Conservation (phyloP, 306 rosid species). For the Ormosia semicastrata region DNA sequence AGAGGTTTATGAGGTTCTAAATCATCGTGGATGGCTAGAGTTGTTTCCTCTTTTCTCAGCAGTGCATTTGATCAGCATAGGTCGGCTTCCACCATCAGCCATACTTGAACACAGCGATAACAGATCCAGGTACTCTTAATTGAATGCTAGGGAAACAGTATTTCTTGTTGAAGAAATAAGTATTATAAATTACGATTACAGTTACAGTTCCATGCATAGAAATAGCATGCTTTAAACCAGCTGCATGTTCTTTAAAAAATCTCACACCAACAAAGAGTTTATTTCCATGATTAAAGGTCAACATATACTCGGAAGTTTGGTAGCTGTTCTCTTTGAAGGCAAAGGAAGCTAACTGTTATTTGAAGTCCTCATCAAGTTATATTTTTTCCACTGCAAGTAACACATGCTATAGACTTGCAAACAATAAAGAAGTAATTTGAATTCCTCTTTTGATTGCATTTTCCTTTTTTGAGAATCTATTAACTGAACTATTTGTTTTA, state of each 20-base stretch:
- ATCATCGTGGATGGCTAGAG: slow-evolving; percentile 79
- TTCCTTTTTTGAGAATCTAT: slow-evolving; percentile 2
- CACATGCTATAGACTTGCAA: neutral
- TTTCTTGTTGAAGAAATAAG: slow-evolving; percentile 18
- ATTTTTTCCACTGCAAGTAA: neutral
- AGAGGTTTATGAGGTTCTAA: slow-evolving; percentile 83
- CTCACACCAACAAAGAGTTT: neutral
- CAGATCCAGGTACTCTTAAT: slow-evolving; percentile 36
- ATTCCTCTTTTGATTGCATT: neutral
- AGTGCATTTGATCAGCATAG: slow-evolving; percentile 78
- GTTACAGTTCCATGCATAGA: neutral
- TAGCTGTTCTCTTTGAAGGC: slow-evolving; percentile 16
- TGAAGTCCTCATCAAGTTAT: neutral
- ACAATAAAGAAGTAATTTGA: neutral
- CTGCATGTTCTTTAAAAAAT: neutral
- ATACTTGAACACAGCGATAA: slow-evolving; percentile 62
- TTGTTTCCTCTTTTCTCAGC: slow-evolving; percentile 79
- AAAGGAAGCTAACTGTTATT: slow-evolving; percentile 5
- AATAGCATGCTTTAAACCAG: slow-evolving; percentile 5
- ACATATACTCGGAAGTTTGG: neutral
- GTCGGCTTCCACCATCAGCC: slow-evolving; percentile 88
- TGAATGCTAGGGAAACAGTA: slow-evolving; percentile 9
- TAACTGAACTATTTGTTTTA: neutral
- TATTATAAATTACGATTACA: neutral
- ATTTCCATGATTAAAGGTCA: neutral